These are phyloP conservation scores for Rhynchospora breviuscula DNA, from an alignment of 176 grass and related monocot species.

Conservation along the genomic window DNA sequence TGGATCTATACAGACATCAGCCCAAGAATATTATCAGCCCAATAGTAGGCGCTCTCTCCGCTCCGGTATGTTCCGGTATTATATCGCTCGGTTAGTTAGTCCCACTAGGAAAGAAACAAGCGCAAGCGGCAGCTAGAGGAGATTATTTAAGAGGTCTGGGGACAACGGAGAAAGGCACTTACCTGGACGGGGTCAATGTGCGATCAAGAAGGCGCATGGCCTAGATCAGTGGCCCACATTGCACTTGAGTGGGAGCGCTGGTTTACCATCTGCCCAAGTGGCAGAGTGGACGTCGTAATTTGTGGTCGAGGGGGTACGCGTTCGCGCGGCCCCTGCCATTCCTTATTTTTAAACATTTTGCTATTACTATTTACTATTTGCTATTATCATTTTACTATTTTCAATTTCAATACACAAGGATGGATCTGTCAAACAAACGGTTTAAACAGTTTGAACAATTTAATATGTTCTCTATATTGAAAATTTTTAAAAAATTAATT, in stretches of 20 bases:
- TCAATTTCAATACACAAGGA: too few relatives aligned
- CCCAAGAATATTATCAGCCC: not conserved
- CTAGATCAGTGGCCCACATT: conserved; percentile 34
- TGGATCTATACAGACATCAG: not conserved
- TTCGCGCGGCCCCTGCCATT: conserved; percentile 57
- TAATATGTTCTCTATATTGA: too few relatives aligned
- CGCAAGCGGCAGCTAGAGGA: not conserved
- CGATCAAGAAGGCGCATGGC: conserved; percentile 28
- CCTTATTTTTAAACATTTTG: accelerated
- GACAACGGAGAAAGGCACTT: not conserved
- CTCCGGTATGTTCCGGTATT: not conserved
- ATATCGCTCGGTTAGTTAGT: not conserved
- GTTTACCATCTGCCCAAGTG: conserved; percentile 39
- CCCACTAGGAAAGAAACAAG: not conserved
- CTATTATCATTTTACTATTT: too few relatives aligned
- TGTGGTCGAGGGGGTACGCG: conserved; percentile 57
- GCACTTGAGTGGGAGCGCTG: conserved; percentile 24
- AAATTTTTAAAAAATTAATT: too few relatives aligned
- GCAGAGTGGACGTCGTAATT: conserved; percentile 44
- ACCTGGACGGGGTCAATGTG: conserved; percentile 38
- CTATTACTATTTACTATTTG: too few relatives aligned
- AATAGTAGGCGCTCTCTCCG: not conserved
- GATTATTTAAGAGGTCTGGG: not conserved
- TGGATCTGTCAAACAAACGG: too few relatives aligned
- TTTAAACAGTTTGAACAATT: too few relatives aligned